Base-by-base conservation (phyloP, 1,139 yeast species). In the Candida tetrigidarum region DNA sequence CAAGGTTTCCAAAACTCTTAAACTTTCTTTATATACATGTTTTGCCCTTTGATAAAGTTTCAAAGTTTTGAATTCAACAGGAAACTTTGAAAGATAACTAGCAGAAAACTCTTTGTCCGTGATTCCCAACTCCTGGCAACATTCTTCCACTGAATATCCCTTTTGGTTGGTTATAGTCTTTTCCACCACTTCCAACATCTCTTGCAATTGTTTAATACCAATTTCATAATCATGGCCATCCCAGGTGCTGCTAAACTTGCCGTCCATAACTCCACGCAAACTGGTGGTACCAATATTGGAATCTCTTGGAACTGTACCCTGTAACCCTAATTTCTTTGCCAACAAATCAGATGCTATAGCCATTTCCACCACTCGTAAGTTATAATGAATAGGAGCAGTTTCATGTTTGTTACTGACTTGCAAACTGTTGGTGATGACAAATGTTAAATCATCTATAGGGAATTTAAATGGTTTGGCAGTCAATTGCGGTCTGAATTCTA, bases 341-440 rank as follows among this genome's bases (percentile, higher is more conserved):
- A 84, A 64, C 10, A 81, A 60, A 44, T 79, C 81, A 2, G 88
- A 81, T 4, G 86, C 86, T 18, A 82, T 66, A 1, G 84, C 82
- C 46, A 81, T 84, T 57, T 84, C 91, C 16, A 83, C 89, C 4
- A 83, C 90, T 41, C 92, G 72, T 56, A 85, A 69, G 59, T 85
- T 85, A 63, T 85, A 85, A 60, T 82, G 81, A 16, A 74, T 66
- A 1, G 91, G 89, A 1, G 86, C 91, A 3, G 91, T 82, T 57
- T 82, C 87, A 48, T 78, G 78, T 59, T 84, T 85, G 63, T 83
- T 83, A 18, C 88, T 78, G 26, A 75, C 77, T 30, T 81, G 80
- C 48, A 84, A 70, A 41, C 86, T 76, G 62, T 85, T 84, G 36
- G 90, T 80, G 41, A 85, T 78, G 42, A 85, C 74, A 56, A 84